Evolutionary conservation across 768 basidiomycete genomes (phyloP), one percentile per base, ranked within the genome.

Genomic region (Agaricus sinodeliciosus): DNA sequence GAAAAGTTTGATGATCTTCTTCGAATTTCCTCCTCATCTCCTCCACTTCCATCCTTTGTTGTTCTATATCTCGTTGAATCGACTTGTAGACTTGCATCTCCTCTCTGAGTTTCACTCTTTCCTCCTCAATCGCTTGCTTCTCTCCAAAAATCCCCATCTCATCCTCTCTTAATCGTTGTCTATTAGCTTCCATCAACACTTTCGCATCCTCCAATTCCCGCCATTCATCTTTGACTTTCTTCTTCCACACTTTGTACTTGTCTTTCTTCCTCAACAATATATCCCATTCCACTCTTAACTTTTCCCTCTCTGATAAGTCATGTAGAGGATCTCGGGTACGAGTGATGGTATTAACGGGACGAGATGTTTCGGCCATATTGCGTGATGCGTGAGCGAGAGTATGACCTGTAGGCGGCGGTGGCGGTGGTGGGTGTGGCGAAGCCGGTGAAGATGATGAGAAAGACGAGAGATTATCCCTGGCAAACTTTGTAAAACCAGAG

Each of bases 171-270:
- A 54, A 35, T 40, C 46, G 12, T 46, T 54, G 52, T n/a, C 52
- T 19, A 43, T 54, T 54, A 15, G 52, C 52, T 36, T 54, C 52
- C 52, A 54, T 54, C 27, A 54, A 26, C 18, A 54, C 45, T 27
- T 54, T 54, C 22, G 36, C 45, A n/a, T 48, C 35, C 46, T 54
- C 52, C 19, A 54, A 26, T 34, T 54, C 52, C 22, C 52, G 37
- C 52, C 52, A 54, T n/a, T 54, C 52, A 25, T 54, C 52, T 37
- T 54, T 54, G 37, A 41, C 47, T 40, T 44, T 31, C 19, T 42
- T 54, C 45, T 54, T 54, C 52, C 52, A 54, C 9, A 46, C 41
- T 27, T 54, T 54, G 52, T 54, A 54, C 18, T 54, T 54, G 11
- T 47, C 45, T 15, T 54, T 54, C 46, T 54, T 54, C 40, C 45